These are phyloP conservation scores for Penicillium parvum DNA, from an alignment of 495 filamentous ascomycete species.

Conservation along the genomic window DNA sequence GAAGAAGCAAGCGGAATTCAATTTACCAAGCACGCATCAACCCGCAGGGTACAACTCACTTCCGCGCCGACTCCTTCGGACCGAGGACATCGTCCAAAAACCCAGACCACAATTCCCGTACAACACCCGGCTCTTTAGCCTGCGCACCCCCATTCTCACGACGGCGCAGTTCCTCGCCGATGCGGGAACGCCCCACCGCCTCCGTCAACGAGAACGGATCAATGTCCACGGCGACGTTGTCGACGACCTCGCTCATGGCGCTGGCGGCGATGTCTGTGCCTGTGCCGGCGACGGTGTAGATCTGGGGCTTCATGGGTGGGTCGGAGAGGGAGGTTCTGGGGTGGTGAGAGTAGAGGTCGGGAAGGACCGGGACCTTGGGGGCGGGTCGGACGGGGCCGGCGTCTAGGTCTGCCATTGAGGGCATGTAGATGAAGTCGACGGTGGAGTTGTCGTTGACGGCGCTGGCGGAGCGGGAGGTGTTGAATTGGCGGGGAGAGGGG, in stretches of 20 bases:
- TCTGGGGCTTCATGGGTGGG: constrained; percentile 51
- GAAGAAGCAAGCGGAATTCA: no score
- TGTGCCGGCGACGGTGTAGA: constrained; percentile 51
- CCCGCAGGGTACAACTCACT: constrained; percentile 9
- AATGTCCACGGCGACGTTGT: constrained; percentile 53
- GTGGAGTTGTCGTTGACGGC: constrained; percentile 54
- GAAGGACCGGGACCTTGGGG: constrained; percentile 51
- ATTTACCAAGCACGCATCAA: constrained; percentile 6
- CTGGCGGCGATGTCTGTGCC: constrained; percentile 47
- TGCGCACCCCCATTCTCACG: constrained; percentile 17
- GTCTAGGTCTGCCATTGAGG: constrained; percentile 45
- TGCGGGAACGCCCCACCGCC: constrained; percentile 40
- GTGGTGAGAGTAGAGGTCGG: constrained; percentile 37
- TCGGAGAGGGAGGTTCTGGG: constrained; percentile 17
- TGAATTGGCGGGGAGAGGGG: constrained; percentile 49
- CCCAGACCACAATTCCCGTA: constrained; percentile 49
- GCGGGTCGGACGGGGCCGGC: constrained; percentile 22
- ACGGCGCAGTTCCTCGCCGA: constrained; percentile 35
- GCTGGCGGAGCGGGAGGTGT: constrained; percentile 53
- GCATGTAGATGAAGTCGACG: constrained; percentile 62
- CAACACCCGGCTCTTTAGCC: constrained; percentile 34
- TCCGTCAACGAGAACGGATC: constrained; percentile 57
- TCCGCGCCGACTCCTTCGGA: constrained; percentile 26
- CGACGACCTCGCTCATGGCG: constrained; percentile 56
- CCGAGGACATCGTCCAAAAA: constrained; percentile 58